Conservation (phyloP, 768 basidiomycete genomes). For the Kwoniella newhampshirensis region DNA sequence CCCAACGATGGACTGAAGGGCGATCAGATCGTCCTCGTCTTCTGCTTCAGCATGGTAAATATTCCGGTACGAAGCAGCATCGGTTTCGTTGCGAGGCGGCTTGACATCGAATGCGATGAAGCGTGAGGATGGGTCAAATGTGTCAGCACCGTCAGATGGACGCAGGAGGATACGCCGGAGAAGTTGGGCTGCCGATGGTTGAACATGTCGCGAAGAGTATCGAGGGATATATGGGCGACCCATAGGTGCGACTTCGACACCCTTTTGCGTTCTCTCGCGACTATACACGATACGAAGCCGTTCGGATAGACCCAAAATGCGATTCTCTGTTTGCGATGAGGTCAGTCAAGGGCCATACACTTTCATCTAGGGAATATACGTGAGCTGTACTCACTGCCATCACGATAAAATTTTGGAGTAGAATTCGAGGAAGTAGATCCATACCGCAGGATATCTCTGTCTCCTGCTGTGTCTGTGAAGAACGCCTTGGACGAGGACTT, state of each 20-base stretch:
- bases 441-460: conserved; percentile 24
- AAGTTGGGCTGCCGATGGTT: conserved; percentile 17
- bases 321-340: conserved; percentile 13
- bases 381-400: conserved; percentile 32
- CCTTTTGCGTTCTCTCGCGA: conserved; percentile 25
- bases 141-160: background rate
- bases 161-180: conserved; percentile 18
- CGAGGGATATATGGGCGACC: conserved; percentile 32
- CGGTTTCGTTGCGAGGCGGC: background rate
- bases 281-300: conserved; percentile 25
- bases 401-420: conserved; percentile 26
- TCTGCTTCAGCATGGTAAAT: conserved; percentile 9
- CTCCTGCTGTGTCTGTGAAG: conserved; percentile 28
- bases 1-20: conserved; percentile 10
- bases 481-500: conserved; percentile 15
- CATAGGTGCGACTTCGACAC: conserved; percentile 26
- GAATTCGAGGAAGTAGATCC: conserved; percentile 19
- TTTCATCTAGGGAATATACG: too few relatives aligned
- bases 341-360: too few relatives aligned
- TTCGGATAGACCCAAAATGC: conserved; percentile 25
- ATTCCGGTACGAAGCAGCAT: conserved; percentile 13
- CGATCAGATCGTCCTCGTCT: conserved; percentile 10
- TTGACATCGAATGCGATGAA: conserved; percentile 7
- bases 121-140: conserved; percentile 1
- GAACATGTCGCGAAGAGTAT: conserved; percentile 20